Conservation (phyloP, 2,329 filamentous ascomycete species). For the Penicillium sp. region DNA sequence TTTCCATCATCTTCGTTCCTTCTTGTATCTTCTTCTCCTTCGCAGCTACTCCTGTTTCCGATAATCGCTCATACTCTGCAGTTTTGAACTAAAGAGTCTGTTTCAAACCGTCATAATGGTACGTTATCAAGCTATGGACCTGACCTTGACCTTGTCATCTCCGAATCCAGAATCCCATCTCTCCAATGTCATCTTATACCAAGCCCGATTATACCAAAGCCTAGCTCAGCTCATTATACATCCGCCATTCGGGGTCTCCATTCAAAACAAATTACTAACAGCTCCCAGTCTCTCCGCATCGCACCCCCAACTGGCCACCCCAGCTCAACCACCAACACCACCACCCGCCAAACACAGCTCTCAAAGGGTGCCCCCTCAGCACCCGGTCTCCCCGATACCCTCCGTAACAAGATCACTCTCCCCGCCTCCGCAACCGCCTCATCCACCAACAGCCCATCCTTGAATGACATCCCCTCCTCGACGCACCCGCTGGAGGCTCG, state of each 20-base stretch:
- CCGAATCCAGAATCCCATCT: slow-evolving; percentile 2
- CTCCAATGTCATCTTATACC: not conserved
- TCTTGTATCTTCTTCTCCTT: slow-evolving; percentile 8
- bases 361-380: slow-evolving; percentile 77
- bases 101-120: slow-evolving; percentile 28
- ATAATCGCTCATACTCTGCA: not conserved
- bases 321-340: slow-evolving; percentile 61
- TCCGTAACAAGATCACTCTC: slow-evolving; percentile 77
- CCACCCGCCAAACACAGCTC: slow-evolving; percentile 52
- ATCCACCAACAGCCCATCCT: slow-evolving; percentile 35
- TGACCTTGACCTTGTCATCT: slow-evolving; percentile 3
- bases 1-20: slow-evolving; percentile 9
- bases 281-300: slow-evolving; percentile 77
- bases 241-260: not conserved
- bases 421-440: slow-evolving; percentile 48
- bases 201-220: not conserved
- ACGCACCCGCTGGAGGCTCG: slow-evolving; percentile 88
- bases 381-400: slow-evolving; percentile 86
- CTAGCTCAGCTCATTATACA: not conserved
- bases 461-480: slow-evolving; percentile 50
- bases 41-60: not conserved
- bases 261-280: slow-evolving; percentile 7
- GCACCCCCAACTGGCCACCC: slow-evolving; percentile 66
- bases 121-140: slow-evolving; percentile 23
- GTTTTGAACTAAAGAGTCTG: not conserved